phyloP scores from a whole-genome alignment of 2,329 filamentous ascomycete genomes.

The Phaeomoniella chlamydospora region DNA sequence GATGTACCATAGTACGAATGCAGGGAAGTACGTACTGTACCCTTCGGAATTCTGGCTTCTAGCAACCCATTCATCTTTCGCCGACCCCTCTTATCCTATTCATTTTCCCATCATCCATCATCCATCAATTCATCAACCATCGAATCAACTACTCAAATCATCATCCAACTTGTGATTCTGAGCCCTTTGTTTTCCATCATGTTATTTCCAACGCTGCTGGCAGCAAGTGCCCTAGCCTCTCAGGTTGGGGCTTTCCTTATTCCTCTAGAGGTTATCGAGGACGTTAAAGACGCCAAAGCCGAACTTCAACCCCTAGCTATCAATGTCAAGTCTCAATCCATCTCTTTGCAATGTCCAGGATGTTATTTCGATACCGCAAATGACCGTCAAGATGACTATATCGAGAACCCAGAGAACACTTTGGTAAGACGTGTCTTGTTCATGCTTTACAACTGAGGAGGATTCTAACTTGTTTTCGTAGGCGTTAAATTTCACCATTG shows the following conservation, averaged over 20 bases:
- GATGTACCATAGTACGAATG: too few species aligned
- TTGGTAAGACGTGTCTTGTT: neutral
- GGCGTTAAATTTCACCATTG: neutral
- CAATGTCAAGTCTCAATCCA: slow-evolving; percentile 2
- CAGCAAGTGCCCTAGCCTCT: slow-evolving; percentile 7
- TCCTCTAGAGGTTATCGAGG: slow-evolving; percentile 8
- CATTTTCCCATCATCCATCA: neutral
- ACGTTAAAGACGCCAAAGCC: slow-evolving; percentile 6
- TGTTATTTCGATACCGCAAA: slow-evolving; percentile 7
- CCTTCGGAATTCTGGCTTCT: too few species aligned
- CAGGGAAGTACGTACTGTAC: too few species aligned
- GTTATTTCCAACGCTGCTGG: slow-evolving; percentile 9
- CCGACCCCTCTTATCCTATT: too few species aligned
- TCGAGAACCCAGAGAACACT: neutral
- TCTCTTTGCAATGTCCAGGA: slow-evolving; percentile 10
- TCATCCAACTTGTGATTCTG: slow-evolving; percentile 1
- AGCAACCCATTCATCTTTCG: too few species aligned
- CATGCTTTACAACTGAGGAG: too few species aligned
- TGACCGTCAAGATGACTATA: neutral
- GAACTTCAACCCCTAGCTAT: slow-evolving; percentile 4
- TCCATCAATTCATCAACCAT: neutral
- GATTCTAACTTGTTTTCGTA: neutral
- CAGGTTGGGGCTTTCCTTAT: slow-evolving; percentile 11
- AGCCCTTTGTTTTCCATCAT: slow-evolving; percentile 3
- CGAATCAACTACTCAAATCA: slow-evolving; percentile 1